These are phyloP conservation scores for Candida khao-thaluensis DNA, from an alignment of 805 yeast species.

Conservation along the genomic window DNA sequence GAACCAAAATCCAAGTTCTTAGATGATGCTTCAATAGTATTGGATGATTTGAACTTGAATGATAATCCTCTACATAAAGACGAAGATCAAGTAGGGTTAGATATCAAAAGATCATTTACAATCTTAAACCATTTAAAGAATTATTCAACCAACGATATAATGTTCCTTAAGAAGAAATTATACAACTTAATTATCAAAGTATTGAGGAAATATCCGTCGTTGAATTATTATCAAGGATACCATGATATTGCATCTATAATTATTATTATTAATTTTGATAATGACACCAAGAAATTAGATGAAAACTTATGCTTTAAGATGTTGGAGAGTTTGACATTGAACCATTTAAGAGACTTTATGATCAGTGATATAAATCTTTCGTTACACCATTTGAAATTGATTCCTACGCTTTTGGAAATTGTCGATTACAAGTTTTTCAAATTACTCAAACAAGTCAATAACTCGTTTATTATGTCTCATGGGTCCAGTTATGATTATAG, in stretches of 20 bases:
- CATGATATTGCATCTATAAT: constrained; percentile 81
- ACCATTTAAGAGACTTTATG: constrained; percentile 83
- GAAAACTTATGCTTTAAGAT: constrained; percentile 39
- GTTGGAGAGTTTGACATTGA: constrained; percentile 56
- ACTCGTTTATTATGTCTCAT: constrained; percentile 57
- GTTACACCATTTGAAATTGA: constrained; percentile 59
- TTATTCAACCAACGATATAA: constrained; percentile 30
- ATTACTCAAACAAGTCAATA: constrained; percentile 38
- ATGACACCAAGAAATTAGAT: constrained; percentile 16
- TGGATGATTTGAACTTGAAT: constrained; percentile 22
- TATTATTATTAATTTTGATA: constrained; percentile 48
- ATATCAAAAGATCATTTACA: constrained; percentile 70
- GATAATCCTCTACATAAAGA: constrained; percentile 57
- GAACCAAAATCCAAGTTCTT: background rate
- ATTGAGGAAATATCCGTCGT: constrained; percentile 56
- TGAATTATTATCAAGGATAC: constrained; percentile 87
- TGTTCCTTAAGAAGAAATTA: constrained; percentile 41
- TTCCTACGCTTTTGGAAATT: constrained; percentile 57
- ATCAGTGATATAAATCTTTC: constrained; percentile 65
- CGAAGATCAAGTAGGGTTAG: constrained; percentile 76
- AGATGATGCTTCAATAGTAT: constrained; percentile 10
- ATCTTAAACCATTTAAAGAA: constrained; percentile 29
- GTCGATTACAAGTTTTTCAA: constrained; percentile 48
- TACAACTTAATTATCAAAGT: constrained; percentile 48
- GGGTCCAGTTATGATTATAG: constrained; percentile 64